Conservation (phyloP, 163 green algal genomes). For the Trebouxia gelatinosa region DNA sequence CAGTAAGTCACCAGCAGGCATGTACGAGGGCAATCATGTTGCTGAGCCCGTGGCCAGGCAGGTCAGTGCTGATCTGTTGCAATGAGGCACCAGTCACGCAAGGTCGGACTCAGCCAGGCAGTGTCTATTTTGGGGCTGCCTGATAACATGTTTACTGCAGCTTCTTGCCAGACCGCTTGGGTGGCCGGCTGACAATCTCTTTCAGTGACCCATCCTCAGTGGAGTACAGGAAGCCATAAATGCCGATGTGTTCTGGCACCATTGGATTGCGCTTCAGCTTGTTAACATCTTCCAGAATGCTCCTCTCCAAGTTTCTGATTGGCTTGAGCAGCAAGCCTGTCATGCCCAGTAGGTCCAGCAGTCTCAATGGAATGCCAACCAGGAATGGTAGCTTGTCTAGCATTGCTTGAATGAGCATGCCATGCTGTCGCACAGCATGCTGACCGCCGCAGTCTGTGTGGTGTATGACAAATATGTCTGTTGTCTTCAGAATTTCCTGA, state of each 20-base stretch:
- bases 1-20: too few relatives aligned
- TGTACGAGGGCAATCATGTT: too few relatives aligned
- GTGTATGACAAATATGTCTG: conserved; percentile 42
- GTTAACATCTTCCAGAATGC: conserved; percentile 2
- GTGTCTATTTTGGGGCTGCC: too few relatives aligned
- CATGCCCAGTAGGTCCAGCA: conserved; percentile 2
- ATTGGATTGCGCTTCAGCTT: conserved; percentile 9
- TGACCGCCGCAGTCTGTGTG: conserved; percentile 47
- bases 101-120: too few relatives aligned
- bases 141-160: too few relatives aligned
- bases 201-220: conserved; percentile 23
- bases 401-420: conserved; percentile 32
- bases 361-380: background rate
- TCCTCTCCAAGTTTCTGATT: conserved; percentile 21
- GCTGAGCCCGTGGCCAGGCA: too few relatives aligned
- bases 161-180: background rate
- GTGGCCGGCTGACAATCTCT: background rate
- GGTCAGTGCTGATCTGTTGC: too few relatives aligned
- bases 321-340: background rate
- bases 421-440: conserved; percentile 35
- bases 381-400: conserved; percentile 26
- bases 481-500: conserved; percentile 27
- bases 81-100: too few relatives aligned
- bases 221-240: conserved; percentile 20
- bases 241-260: background rate